phyloP scores from a whole-genome alignment of 805 yeast species.

The Kockiozyma suomiensis region DNA sequence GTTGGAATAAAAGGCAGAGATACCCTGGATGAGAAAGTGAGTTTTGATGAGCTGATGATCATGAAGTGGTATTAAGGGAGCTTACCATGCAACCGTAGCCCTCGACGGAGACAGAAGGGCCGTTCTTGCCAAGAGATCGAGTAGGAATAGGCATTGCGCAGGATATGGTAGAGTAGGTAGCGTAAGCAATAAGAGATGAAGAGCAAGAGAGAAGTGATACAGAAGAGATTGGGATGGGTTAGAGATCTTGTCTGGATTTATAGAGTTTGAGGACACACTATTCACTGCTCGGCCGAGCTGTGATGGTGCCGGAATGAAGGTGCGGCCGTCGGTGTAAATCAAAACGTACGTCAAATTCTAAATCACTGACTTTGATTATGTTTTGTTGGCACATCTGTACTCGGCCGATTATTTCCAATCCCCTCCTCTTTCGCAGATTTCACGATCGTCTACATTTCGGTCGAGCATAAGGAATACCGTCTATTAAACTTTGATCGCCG shows the following conservation, averaged over 20 bases:
- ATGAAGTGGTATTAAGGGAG: background rate
- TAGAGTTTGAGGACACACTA: background rate
- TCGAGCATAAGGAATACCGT: no score
- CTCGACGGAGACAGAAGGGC: constrained; percentile 23
- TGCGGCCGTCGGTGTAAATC: background rate
- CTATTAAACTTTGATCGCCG: background rate
- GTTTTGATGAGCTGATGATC: background rate
- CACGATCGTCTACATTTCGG: no score
- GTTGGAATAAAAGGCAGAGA: constrained; percentile 30
- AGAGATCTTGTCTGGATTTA: background rate
- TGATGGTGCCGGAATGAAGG: background rate
- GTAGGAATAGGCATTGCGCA: constrained; percentile 15
- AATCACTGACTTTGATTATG: background rate
- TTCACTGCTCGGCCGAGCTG: background rate
- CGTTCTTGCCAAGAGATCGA: constrained; percentile 22
- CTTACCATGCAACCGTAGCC: constrained; percentile 33
- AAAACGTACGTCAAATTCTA: background rate
- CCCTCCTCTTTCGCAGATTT: no score
- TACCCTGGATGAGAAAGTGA: constrained; percentile 20
- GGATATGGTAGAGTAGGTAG: no score
- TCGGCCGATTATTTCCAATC: no score
- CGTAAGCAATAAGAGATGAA: background rate
- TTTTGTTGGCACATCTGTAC: no score
- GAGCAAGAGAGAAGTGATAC: no score
- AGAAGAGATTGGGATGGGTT: background rate